Base-by-base conservation (phyloP, 129 eudicot genomes). In the Lonicera japonica region DNA sequence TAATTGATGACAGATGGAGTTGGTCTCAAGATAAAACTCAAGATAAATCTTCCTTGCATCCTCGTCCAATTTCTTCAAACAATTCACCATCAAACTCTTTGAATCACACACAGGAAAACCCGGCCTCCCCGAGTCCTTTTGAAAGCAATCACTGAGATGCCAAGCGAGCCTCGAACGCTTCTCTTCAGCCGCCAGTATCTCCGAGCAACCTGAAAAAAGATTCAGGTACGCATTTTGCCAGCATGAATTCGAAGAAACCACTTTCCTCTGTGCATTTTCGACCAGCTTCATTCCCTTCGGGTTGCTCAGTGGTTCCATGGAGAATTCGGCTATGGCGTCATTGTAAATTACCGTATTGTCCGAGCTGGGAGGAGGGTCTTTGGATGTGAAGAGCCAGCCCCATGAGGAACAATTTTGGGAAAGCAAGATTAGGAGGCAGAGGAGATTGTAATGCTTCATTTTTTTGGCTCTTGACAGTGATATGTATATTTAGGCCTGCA, bases 91-190 rank as follows among this genome's bases (percentile, higher is more conserved):
- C 13, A 56, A 23, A 25, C 66, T 45, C 69, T 86, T 87, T 0
- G 59, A 63, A 50, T 78, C 87, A 69, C 95, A 90, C 18, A 21
- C 47, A 54, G 97, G 95, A 56, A 90, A 83, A 17, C 73, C 61
- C 0, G 77, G 69, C 59, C 97, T 76, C 17, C 94, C 95, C 3
- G 86, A 70, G 63, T 81, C 89, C 66, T 70, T 75, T 50, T 83
- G 89, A 64, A 90, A 90, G 68, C 97, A 90, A 69, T 81, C 94
- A 53, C 72, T 83, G 13, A 90, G 94, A 77, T 81, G 73, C 94
- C 97, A 90, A 21, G 97, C 95, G 34, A 90, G 59, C 60, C 92
- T 73, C 9, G 86, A 63, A 67, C 77, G 73, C 40, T 55, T 60
- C 62, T 86, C 90, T 61, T 86, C 83, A 25, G 50, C 86, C 1